A percentile compares a stretch with the other conserved stretches of the same genome.
Evolutionary conservation across 1,139 yeast genomes (phyloP).

Genomic region (Suhomyces bokatorum): DNA sequence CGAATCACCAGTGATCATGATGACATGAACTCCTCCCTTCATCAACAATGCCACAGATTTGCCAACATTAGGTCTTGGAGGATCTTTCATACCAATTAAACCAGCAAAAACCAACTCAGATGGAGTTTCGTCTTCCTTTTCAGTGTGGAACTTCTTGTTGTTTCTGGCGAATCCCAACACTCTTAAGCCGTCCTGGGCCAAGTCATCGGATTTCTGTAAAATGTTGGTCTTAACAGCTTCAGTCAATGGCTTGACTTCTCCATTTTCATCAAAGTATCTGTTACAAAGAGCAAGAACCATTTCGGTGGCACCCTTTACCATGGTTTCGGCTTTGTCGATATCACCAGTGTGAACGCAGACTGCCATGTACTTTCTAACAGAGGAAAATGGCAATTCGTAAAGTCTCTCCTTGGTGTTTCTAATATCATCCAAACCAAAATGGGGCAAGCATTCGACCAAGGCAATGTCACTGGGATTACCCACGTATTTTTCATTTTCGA

Average conservation of each 20-base stretch:
- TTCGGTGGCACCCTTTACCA: conserved; percentile 89
- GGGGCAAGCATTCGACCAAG: conserved; percentile 67
- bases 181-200: conserved; percentile 85
- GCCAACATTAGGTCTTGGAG: conserved; percentile 85
- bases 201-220: conserved; percentile 53
- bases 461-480: conserved; percentile 98
- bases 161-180: conserved; percentile 78
- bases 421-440: conserved; percentile 69
- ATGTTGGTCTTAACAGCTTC: conserved; percentile 49
- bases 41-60: conserved; percentile 69
- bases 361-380: conserved; percentile 87
- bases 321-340: conserved; percentile 54
- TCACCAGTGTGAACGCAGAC: conserved; percentile 66
- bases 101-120: conserved; percentile 75
- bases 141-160: conserved; percentile 29
- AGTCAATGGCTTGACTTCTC: conserved; percentile 54
- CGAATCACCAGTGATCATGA: conserved; percentile 97
- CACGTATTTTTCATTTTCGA: conserved; percentile 67
- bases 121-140: conserved; percentile 41
- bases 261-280: conserved; percentile 57
- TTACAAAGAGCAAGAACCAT: conserved; percentile 64
- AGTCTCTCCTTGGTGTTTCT: conserved; percentile 60
- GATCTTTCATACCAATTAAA: conserved; percentile 91
- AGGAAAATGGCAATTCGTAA: conserved; percentile 82
- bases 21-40: conserved; percentile 92